These are phyloP conservation scores for Candida neerlandica DNA, from an alignment of 1,139 yeast species.

Conservation along the genomic window DNA sequence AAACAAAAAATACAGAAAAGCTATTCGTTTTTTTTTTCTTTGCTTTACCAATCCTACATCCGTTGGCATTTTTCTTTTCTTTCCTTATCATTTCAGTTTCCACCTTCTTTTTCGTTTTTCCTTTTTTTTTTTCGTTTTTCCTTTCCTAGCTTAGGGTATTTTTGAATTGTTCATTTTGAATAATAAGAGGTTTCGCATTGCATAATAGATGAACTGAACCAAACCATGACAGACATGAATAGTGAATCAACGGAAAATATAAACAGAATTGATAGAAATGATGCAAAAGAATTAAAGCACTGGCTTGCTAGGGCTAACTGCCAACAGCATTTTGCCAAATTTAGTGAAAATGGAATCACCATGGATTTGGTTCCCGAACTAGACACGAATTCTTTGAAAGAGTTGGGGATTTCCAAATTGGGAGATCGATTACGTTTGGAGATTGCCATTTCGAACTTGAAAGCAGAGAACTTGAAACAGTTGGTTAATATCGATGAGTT, in stretches of 20 bases:
- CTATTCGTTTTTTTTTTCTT: no score
- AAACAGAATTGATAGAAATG: constrained; percentile 8
- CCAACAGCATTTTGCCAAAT: constrained; percentile 37
- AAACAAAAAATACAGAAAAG: no score
- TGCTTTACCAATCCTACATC: no score
- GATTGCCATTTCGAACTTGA: constrained; percentile 50
- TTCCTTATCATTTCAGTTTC: no score
- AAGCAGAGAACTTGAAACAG: constrained; percentile 38
- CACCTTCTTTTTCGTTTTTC: not conserved
- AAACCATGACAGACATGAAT: not conserved
- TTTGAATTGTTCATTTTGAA: not conserved
- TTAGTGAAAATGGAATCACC: constrained; percentile 55
- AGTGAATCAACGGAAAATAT: not conserved
- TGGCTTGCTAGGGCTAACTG: constrained; percentile 43
- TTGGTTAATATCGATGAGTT: constrained; percentile 36
- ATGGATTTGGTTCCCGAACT: constrained; percentile 62
- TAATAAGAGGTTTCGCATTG: constrained; percentile 1
- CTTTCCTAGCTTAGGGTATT: not conserved
- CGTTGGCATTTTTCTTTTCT: no score
- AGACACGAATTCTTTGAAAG: constrained; percentile 69
- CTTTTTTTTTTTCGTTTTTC: not conserved
- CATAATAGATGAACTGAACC: not conserved
- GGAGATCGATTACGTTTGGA: constrained; percentile 81
- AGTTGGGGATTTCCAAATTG: constrained; percentile 71
- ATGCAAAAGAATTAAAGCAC: constrained; percentile 29